Percentiles rank a stretch among this genome's conserved stretches.
phyloP scores from a whole-genome alignment of 495 filamentous ascomycete genomes.

The Trypethelium eluteriae region DNA sequence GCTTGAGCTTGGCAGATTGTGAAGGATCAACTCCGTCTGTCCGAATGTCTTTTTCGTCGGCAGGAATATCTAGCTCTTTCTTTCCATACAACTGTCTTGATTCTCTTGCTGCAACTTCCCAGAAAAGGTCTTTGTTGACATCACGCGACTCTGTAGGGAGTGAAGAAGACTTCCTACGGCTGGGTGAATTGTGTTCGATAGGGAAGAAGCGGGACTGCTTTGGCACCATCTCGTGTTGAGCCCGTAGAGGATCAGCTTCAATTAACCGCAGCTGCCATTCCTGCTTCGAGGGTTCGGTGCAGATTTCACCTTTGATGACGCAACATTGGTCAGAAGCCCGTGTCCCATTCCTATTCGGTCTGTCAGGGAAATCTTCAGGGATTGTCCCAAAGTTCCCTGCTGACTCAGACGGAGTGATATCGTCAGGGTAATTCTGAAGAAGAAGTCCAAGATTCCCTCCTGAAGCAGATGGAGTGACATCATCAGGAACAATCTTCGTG shows the following conservation, averaged over 20 bases:
- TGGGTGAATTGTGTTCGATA: no score
- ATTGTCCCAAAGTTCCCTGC: no score
- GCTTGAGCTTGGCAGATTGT: neutral
- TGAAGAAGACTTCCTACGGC: neutral
- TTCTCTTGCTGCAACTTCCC: conserved; percentile 3
- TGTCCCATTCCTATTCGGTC: no score
- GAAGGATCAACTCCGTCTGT: no score
- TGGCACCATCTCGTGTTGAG: neutral
- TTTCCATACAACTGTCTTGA: neutral
- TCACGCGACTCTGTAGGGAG: neutral
- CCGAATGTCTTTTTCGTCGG: neutral
- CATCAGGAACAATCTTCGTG: neutral
- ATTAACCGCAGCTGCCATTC: neutral
- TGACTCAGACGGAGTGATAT: neutral
- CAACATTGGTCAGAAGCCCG: no score
- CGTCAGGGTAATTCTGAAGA: neutral
- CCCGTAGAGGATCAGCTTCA: neutral
- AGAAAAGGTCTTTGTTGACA: neutral
- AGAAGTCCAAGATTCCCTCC: neutral
- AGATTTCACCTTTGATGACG: neutral
- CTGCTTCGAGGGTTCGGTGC: neutral
- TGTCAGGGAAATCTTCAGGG: no score
- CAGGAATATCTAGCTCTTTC: neutral
- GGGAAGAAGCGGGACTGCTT: conserved; percentile 3
- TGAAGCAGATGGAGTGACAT: neutral